These are phyloP conservation scores for Trichoderma erinaceum DNA, from an alignment of 495 filamentous ascomycete species.

Conservation along the genomic window DNA sequence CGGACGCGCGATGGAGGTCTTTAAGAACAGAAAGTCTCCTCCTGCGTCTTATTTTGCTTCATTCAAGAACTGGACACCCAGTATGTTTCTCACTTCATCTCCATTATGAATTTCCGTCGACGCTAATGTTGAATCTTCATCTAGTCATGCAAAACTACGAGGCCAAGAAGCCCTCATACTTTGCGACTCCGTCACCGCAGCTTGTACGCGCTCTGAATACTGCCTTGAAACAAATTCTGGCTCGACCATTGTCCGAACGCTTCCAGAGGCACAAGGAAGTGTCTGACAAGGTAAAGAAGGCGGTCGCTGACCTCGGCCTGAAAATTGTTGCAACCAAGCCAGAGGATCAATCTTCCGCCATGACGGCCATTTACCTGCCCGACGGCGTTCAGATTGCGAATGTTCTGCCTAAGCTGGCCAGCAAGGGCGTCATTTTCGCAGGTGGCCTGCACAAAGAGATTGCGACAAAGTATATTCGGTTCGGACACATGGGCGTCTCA, in stretches of 20 bases:
- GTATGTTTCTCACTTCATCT: slow-evolving; percentile 34
- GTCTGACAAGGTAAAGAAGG: slow-evolving; percentile 77
- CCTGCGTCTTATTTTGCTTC: slow-evolving; percentile 87
- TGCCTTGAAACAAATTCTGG: slow-evolving; percentile 78
- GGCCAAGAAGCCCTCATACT: slow-evolving; percentile 93
- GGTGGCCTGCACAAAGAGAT: slow-evolving; percentile 86
- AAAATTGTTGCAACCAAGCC: slow-evolving; percentile 77
- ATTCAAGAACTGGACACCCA: slow-evolving; percentile 94
- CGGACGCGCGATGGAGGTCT: slow-evolving; percentile 76
- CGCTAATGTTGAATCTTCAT: neutral
- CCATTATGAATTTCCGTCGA: neutral
- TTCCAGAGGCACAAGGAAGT: slow-evolving; percentile 71
- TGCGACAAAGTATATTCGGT: slow-evolving; percentile 51
- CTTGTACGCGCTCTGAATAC: slow-evolving; percentile 92
- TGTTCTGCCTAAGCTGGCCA: slow-evolving; percentile 75
- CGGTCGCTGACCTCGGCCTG: slow-evolving; percentile 70
- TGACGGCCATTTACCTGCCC: slow-evolving; percentile 95
- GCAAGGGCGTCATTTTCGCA: slow-evolving; percentile 90
- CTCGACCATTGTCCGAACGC: slow-evolving; percentile 66
- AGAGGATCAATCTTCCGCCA: slow-evolving; percentile 89
- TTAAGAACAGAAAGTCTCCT: slow-evolving; percentile 71
- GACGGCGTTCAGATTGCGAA: slow-evolving; percentile 73
- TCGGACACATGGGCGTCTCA: slow-evolving; percentile 95
- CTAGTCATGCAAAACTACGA: slow-evolving; percentile 97
- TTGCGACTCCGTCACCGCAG: slow-evolving; percentile 92